Evolutionary conservation across 73 alveolate genomes (phyloP), one percentile per base, ranked within the genome.

Genomic region (Vitrella brassicaformis): DNA sequence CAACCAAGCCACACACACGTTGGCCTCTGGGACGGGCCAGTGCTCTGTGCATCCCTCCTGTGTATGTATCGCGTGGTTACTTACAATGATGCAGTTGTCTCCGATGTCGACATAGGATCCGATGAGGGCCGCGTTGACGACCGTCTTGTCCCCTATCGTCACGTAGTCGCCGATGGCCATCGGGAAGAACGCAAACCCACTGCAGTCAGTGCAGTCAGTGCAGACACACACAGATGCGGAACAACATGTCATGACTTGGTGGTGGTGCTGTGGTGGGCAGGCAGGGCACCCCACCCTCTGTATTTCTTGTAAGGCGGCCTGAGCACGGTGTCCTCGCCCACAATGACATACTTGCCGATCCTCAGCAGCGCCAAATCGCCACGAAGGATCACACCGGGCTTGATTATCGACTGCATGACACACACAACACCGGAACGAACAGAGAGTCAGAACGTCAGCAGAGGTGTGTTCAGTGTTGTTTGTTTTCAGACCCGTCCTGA

Each of bases 281-380:
- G n/a, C n/a, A n/a, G n/a, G n/a, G n/a, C n/a, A n/a, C n/a, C 71
- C 28, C 75, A 67, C 70, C 45, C 91, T 76, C 75, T 71, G 73
- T 81, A 78, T 71, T 84, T 83, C 83, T 89, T 89, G 79, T 87
- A 87, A n/a, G 93, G 73, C 0, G 96, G 96, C 65, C 96, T 77
- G 45, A 89, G 30, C 32, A 89, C 91, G 31, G 87, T 90, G 47
- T 85, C 87, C 74, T 89, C 96, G 30, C 85, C 82, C 28, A 89
- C 25, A 67, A 87, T 75, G 47, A 85, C 90, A 68, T 79, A 83
- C 47, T 86, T 68, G 31, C 96, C 96, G 71, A 89, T 87, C 74
- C 84, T 78, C 66, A 89, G 73, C 0, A 76, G 73, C 30, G 90
- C 93, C 14, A 89, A 72, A 67, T 89, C 96, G 26, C 96, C 96